Base-by-base conservation (phyloP, 768 basidiomycete genomes). In the Phylloporus sp. region DNA sequence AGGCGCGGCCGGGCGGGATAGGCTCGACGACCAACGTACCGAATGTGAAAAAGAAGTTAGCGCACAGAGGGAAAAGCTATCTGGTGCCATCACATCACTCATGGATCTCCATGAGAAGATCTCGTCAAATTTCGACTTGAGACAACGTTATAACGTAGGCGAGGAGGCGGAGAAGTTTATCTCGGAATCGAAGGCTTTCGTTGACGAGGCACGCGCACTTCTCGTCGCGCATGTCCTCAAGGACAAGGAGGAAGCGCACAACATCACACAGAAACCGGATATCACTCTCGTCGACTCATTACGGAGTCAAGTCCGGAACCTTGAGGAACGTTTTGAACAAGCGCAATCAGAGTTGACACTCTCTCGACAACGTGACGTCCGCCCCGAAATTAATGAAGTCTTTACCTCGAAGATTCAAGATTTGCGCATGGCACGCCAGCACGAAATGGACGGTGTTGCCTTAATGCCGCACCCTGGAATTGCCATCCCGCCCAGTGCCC, bases 311-410 rank as follows among this genome's bases (percentile, higher is more conserved):
- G 20, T 70, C 12, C 58, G 28, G 27, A 49, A 63, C 23, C 54
- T 69, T 15, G 67, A 64, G 44, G 59, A 67, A 29, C 59, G 59
- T n/a, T 49, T 70, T 8, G 67, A 69, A n/a, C 65, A 69, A 46
- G 53, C 61, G 7, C 65, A 59, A 9, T 57, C 69, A 6, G 63
- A 65, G 28, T 52, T 70, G 16, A 65, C 69, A n/a, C 54, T 70
- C 26, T 54, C 49, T 35, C 65, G 43, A 39, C 61, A 18, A 29
- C 44, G 38, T 26, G 54, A 69, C 18, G 47, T 60, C 12, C 45
- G 42, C 26, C 38, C 48, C 24, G 61, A 63, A 32, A 52, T 67
- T 4, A 53, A 65, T 22, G 49, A 61, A 15, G 42, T 49, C 16
- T 32, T 70, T 10, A 12, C 51, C 7, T 23, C 52, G 26, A 65